phyloP scores from a whole-genome alignment of 495 filamentous ascomycete genomes.

The Aspergillus avenaceus region DNA sequence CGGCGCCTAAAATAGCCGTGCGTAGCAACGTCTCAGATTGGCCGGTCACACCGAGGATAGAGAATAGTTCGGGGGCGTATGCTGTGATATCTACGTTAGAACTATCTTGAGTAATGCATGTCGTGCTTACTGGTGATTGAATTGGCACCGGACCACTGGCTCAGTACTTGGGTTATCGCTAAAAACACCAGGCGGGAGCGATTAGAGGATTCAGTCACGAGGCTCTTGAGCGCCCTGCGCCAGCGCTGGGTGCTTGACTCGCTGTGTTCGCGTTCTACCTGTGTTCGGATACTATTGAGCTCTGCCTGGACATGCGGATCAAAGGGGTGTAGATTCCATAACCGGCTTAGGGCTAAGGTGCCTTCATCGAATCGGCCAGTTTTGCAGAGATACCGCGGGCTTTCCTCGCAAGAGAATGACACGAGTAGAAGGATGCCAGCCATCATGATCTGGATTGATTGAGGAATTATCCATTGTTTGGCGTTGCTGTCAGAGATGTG shows the following conservation, averaged over 20 bases:
- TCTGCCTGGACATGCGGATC: slow-evolving; percentile 48
- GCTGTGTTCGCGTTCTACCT: slow-evolving; percentile 46
- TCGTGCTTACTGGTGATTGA: slow-evolving; percentile 33
- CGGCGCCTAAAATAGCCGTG: slow-evolving; percentile 59
- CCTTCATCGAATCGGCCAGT: slow-evolving; percentile 28
- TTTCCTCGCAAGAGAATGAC: slow-evolving; percentile 51
- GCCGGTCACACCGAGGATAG: slow-evolving; percentile 53
- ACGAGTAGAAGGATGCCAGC: slow-evolving; percentile 49
- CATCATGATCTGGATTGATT: slow-evolving; percentile 56
- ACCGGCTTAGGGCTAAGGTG: slow-evolving; percentile 38
- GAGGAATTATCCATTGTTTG: slow-evolving; percentile 52
- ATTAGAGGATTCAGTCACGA: slow-evolving; percentile 48
- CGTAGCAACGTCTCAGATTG: slow-evolving; percentile 55
- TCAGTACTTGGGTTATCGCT: slow-evolving; percentile 49
- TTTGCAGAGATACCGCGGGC: slow-evolving; percentile 56
- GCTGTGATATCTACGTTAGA: slow-evolving; percentile 31
- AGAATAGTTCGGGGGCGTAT: slow-evolving; percentile 59
- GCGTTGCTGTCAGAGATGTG: slow-evolving; percentile 43
- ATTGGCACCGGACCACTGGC: slow-evolving; percentile 60
- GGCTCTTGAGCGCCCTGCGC: slow-evolving; percentile 43
- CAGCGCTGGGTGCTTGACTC: slow-evolving; percentile 39
- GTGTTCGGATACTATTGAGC: slow-evolving; percentile 43
- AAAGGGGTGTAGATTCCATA: slow-evolving; percentile 46
- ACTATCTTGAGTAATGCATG: too few relatives aligned
- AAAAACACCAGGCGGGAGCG: slow-evolving; percentile 49